These are phyloP conservation scores for Micractinium sp. DNA, from an alignment of 139 green algal genomes.

Conservation along the genomic window DNA sequence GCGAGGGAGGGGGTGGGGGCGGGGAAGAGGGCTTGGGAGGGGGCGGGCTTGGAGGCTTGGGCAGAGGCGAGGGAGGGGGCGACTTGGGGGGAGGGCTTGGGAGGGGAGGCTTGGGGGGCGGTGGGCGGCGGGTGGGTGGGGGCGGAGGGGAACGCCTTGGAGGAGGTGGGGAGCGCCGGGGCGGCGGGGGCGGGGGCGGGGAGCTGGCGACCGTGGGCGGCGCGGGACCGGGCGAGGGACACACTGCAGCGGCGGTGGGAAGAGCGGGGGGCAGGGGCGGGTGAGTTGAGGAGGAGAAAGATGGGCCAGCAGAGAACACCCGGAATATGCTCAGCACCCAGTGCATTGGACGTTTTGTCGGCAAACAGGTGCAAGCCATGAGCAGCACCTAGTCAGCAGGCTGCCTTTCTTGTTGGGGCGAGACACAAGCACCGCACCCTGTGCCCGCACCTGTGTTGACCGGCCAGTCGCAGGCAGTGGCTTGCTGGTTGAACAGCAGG, in stretches of 20 bases:
- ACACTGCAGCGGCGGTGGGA: not conserved
- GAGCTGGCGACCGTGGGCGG: not conserved
- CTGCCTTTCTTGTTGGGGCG: too few species aligned
- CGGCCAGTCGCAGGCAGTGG: conserved; percentile 9
- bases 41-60: too few species aligned
- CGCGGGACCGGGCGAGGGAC: not conserved
- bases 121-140: not conserved
- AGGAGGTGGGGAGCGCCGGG: not conserved
- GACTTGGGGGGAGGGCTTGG: not conserved
- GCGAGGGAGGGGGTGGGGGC: too few species aligned
- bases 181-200: not conserved
- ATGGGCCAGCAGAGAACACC: too few species aligned
- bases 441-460: conserved; percentile 2
- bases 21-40: not conserved
- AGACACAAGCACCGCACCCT: not conserved
- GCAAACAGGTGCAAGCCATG: too few species aligned
- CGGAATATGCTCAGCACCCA: too few species aligned
- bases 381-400: too few species aligned
- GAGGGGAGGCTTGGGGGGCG: not conserved
- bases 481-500: not conserved
- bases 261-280: too few species aligned
- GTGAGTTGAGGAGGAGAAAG: too few species aligned
- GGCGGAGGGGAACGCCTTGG: too few species aligned
- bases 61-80: not conserved
- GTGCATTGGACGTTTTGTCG: too few species aligned